A percentile compares a stretch with the other conserved stretches of the same genome.
phyloP scores from a whole-genome alignment of 768 basidiomycete genomes.

The Naganishia antarctica region DNA sequence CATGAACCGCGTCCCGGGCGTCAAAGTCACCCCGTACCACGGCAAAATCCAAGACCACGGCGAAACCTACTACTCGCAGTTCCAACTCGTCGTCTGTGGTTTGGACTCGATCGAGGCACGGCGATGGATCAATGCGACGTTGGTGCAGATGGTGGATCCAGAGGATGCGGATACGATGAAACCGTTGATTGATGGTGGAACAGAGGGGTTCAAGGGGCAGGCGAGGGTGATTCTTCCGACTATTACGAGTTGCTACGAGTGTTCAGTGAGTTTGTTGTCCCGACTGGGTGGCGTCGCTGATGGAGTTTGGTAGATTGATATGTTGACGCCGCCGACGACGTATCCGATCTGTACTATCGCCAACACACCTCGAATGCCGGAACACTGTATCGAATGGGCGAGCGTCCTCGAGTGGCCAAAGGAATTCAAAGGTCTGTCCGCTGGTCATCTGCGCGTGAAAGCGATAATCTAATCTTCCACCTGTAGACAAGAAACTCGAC shows the following conservation, averaged over 20 bases:
- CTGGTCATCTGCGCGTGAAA: too few species aligned
- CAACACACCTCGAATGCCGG: slow-evolving; percentile 93
- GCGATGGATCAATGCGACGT: slow-evolving; percentile 97
- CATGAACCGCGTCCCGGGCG: slow-evolving; percentile 91
- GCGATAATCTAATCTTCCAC: too few species aligned
- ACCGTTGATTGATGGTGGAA: slow-evolving; percentile 96
- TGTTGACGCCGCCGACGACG: slow-evolving; percentile 93
- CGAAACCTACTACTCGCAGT: slow-evolving; percentile 90
- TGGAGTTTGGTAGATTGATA: slow-evolving; percentile 60
- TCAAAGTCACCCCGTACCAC: slow-evolving; percentile 95
- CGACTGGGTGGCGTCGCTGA: neutral
- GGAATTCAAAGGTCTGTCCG: slow-evolving; percentile 67
- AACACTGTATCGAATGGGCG: slow-evolving; percentile 99
- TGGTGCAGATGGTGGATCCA: slow-evolving; percentile 89
- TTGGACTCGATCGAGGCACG: slow-evolving; percentile 95
- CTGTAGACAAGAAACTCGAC: slow-evolving; percentile 85
- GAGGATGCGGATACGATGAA: slow-evolving; percentile 89
- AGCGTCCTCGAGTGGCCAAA: slow-evolving; percentile 98
- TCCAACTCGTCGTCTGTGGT: slow-evolving; percentile 94
- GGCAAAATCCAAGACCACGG: slow-evolving; percentile 98
- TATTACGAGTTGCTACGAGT: slow-evolving; percentile 94
- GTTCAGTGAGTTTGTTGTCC: slow-evolving; percentile 55
- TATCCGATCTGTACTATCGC: slow-evolving; percentile 99
- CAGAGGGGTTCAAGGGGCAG: slow-evolving; percentile 99
- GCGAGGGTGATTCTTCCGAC: slow-evolving; percentile 94